Evolutionary conservation across 1,139 yeast species (phyloP).

Genomic region (Sugiyamaella japonica): DNA sequence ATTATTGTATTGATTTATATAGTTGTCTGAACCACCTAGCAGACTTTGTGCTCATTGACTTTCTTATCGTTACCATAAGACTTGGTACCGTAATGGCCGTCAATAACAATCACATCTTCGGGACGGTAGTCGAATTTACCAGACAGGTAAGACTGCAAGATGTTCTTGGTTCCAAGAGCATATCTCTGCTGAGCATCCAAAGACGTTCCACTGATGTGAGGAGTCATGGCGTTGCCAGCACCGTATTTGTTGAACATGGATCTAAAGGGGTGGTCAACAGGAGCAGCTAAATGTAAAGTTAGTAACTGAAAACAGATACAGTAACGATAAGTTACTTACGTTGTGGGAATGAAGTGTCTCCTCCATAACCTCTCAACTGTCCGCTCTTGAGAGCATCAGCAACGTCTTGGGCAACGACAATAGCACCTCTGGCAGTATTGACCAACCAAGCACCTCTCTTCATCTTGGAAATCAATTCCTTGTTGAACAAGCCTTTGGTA

Average conservation of each 20-base stretch:
- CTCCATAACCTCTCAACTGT: conserved; percentile 73
- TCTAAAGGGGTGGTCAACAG: conserved; percentile 75
- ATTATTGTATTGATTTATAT: too few species aligned
- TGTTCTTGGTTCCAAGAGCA: conserved; percentile 64
- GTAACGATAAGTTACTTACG: conserved; percentile 35
- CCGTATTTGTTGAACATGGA: conserved; percentile 60
- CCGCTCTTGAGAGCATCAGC: conserved; percentile 72
- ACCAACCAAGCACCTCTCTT: conserved; percentile 74
- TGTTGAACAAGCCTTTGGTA: conserved; percentile 65
- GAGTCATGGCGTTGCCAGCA: conserved; percentile 82
- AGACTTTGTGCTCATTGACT: too few species aligned
- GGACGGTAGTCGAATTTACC: conserved; percentile 68
- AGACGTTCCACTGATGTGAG: conserved; percentile 76
- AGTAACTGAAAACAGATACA: neutral
- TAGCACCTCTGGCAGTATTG: conserved; percentile 83
- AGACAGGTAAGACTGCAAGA: conserved; percentile 61
- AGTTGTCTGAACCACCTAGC: too few species aligned
- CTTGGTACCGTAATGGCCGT: conserved; percentile 73
- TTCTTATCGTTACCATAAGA: conserved; percentile 53
- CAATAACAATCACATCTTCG: conserved; percentile 68
- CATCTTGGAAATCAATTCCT: conserved; percentile 65
- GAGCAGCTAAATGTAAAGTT: conserved; percentile 48
- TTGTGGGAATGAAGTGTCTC: conserved; percentile 80
- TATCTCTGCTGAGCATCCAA: conserved; percentile 77
- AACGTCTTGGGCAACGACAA: conserved; percentile 67